A percentile compares a stretch with the other conserved stretches of the same genome.
Evolutionary conservation across 768 basidiomycete genomes (phyloP).

Genomic region (Lepiota brunneoincarnata): DNA sequence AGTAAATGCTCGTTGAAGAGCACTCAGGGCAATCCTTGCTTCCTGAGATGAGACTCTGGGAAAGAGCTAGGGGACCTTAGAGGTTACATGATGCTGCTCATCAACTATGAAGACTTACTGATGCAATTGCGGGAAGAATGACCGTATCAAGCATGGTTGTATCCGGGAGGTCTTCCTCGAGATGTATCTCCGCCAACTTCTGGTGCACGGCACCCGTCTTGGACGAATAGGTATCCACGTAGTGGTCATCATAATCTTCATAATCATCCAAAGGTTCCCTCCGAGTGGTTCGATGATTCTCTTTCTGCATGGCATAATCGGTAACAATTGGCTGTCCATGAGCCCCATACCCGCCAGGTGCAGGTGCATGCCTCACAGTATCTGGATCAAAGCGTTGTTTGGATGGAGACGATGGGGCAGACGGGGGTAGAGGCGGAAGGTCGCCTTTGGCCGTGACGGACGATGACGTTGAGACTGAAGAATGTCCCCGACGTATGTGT

Average conservation of each 20-base stretch:
- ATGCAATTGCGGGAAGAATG: constrained; percentile 92
- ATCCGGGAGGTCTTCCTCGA: constrained; percentile 66
- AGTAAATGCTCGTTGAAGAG: constrained; percentile 88
- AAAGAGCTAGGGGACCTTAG: constrained; percentile 60
- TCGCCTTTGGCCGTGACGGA: constrained; percentile 55
- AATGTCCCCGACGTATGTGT: constrained; percentile 31
- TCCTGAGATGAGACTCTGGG: constrained; percentile 92
- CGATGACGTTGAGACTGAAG: constrained; percentile 29
- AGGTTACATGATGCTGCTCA: constrained; percentile 7
- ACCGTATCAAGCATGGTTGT: constrained; percentile 96
- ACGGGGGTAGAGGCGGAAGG: constrained; percentile 55
- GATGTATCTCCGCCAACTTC: constrained; percentile 41
- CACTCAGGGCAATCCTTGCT: constrained; percentile 79
- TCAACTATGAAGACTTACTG: constrained; percentile 49
- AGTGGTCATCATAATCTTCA: constrained; percentile 63
- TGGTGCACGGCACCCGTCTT: constrained; percentile 46
- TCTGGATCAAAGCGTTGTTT: constrained; percentile 51
- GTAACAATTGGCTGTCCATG: constrained; percentile 4
- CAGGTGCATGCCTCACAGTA: constrained; percentile 61
- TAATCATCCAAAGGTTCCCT: constrained; percentile 61
- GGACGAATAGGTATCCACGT: constrained; percentile 45
- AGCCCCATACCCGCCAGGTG: constrained; percentile 16
- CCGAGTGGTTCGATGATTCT: constrained; percentile 28
- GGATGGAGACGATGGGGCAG: constrained; percentile 16
- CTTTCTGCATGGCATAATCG: constrained; percentile 21